A percentile compares a stretch with the other conserved stretches of the same genome.
Evolutionary conservation across 805 yeast species (phyloP).

Genomic region (Yamadazyma insecticola): DNA sequence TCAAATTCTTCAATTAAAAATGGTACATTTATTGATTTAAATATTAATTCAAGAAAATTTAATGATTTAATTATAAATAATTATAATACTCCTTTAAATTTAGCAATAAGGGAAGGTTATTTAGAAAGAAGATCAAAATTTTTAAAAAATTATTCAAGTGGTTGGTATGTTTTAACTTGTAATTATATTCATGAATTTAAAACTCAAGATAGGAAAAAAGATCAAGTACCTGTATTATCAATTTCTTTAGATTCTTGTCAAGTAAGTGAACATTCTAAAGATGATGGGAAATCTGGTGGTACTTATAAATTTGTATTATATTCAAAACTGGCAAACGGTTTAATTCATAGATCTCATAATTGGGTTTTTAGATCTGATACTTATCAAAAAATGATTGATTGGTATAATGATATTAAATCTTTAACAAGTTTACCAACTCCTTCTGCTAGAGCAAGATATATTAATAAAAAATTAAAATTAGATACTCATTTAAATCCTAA

Average conservation of each 20-base stretch:
- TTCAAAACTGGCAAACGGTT: constrained; percentile 65
- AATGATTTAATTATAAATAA: constrained; percentile 60
- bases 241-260: constrained; percentile 73
- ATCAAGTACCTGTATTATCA: constrained; percentile 79
- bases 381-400: constrained; percentile 70
- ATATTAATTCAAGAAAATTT: constrained; percentile 32
- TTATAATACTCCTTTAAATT: constrained; percentile 65
- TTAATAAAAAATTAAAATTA: constrained; percentile 19
- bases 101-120: constrained; percentile 64
- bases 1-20: constrained; percentile 20
- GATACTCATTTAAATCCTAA: constrained; percentile 11
- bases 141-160: constrained; percentile 83
- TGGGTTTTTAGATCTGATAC: constrained; percentile 94
- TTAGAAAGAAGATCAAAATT: constrained; percentile 89
- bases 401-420: constrained; percentile 77
- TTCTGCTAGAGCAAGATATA: constrained; percentile 46
- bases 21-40: constrained; percentile 38
- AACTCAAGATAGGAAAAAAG: constrained; percentile 73
- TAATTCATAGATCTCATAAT: constrained; percentile 77
- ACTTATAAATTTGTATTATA: constrained; percentile 74
- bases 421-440: constrained; percentile 64
- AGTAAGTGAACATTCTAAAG: constrained; percentile 76
- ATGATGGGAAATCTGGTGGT: constrained; percentile 53
- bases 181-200: constrained; percentile 88
- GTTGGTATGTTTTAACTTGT: constrained; percentile 89